Evolutionary conservation across 139 green algal species (phyloP).

Genomic region (Nannochloris sp.): DNA sequence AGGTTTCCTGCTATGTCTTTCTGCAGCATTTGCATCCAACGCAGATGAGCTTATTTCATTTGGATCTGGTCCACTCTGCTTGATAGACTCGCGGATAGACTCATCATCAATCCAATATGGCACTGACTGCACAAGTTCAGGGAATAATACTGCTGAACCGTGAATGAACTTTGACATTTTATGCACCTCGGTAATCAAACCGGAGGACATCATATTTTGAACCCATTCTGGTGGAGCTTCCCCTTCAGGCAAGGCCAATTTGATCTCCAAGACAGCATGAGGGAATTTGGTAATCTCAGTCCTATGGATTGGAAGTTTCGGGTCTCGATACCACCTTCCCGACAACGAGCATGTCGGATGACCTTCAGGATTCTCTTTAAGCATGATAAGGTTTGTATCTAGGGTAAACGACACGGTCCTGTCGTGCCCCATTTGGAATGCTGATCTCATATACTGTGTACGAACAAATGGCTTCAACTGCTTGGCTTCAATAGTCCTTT

Average conservation of each 20-base stretch:
- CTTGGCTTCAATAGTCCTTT: conserved; percentile 77
- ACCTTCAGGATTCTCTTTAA: conserved; percentile 91
- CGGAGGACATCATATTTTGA: conserved; percentile 58
- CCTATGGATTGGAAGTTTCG: conserved; percentile 55
- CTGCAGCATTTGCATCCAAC: conserved; percentile 11
- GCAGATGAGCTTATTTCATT: conserved; percentile 5
- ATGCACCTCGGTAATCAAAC: conserved; percentile 58
- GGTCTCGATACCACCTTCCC: conserved; percentile 66
- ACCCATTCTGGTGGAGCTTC: conserved; percentile 77
- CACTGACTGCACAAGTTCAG: conserved; percentile 50
- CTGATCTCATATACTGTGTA: conserved; percentile 90
- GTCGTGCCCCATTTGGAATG: conserved; percentile 92
- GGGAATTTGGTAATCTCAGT: conserved; percentile 91
- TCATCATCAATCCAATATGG: conserved; percentile 96
- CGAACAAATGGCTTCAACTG: conserved; percentile 81
- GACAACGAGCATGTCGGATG: conserved; percentile 50
- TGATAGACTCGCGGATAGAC: conserved; percentile 50
- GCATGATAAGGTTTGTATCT: conserved; percentile 94
- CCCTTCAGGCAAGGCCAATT: conserved; percentile 80
- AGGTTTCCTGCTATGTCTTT: conserved; percentile 25
- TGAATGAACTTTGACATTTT: conserved; percentile 95
- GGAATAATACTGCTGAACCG: conserved; percentile 33
- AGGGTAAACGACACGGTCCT: conserved; percentile 79
- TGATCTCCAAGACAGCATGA: conserved; percentile 91
- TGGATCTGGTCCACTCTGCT: conserved; percentile 29